These are phyloP conservation scores for Brasenia schreberi DNA, from an alignment of 164 flowering plant genomes.

Conservation along the genomic window DNA sequence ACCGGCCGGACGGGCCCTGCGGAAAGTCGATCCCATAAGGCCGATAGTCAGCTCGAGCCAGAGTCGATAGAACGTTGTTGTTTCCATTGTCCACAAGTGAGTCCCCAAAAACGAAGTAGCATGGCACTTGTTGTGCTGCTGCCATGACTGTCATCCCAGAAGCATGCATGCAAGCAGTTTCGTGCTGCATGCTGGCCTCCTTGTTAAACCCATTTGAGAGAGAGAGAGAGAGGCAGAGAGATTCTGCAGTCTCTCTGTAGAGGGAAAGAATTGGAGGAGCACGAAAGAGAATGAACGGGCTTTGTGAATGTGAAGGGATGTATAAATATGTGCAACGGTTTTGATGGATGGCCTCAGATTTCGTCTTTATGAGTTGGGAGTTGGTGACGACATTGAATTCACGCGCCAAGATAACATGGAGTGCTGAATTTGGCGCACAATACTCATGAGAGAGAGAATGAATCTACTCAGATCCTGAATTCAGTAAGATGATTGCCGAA, in stretches of 20 bases:
- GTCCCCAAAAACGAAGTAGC: constrained; percentile 77
- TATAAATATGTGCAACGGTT: background rate
- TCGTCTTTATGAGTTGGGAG: constrained; percentile 10
- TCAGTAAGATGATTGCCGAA: no score
- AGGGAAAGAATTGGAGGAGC: background rate
- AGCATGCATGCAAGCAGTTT: constrained; percentile 1
- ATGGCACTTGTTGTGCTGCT: constrained; percentile 40
- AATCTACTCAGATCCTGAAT: no score
- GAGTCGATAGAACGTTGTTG: constrained; percentile 40
- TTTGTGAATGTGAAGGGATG: background rate
- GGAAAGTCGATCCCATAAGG: constrained; percentile 78
- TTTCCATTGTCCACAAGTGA: constrained; percentile 78
- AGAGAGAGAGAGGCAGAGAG: background rate
- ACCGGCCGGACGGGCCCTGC: constrained; percentile 42
- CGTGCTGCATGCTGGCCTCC: constrained; percentile 3
- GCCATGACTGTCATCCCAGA: background rate
- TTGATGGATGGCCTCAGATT: background rate
- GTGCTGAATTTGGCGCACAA: background rate
- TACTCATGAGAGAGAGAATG: background rate
- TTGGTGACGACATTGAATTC: constrained; percentile 10
- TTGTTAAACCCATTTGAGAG: background rate
- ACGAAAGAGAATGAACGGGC: background rate
- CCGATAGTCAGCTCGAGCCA: constrained; percentile 49
- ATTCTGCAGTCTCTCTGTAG: background rate
- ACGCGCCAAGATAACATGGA: constrained; percentile 4